A percentile compares a stretch with the other conserved stretches of the same genome.
Conservation (phyloP, 2,329 filamentous ascomycete species). For the Mariannaea elegans region DNA sequence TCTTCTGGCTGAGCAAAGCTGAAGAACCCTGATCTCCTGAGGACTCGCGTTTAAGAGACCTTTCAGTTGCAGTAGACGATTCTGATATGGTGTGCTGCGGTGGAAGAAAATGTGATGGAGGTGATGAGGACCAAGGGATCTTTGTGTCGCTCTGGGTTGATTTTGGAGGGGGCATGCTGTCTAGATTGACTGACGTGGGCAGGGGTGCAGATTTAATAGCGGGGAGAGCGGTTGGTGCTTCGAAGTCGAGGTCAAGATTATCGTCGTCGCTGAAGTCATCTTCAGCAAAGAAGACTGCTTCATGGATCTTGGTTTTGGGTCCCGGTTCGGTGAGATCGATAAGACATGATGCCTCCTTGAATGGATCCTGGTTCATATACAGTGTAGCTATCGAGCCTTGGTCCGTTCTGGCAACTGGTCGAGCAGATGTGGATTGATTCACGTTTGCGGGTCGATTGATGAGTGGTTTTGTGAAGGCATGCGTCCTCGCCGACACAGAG, state of each 20-base stretch:
- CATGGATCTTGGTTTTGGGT: conserved; percentile 37
- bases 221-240: conserved; percentile 65
- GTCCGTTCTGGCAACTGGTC: conserved; percentile 17
- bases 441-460: conserved; percentile 46
- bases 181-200: conserved; percentile 33
- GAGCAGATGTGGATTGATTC: conserved; percentile 32
- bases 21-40: conserved; percentile 42
- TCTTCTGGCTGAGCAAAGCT: conserved; percentile 40
- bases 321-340: conserved; percentile 48
- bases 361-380: conserved; percentile 58
- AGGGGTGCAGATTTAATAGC: conserved; percentile 37
- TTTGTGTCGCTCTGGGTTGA: conserved; percentile 38
- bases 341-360: conserved; percentile 45
- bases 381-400: conserved; percentile 50
- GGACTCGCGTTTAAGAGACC: conserved; percentile 54
- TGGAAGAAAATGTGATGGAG: conserved; percentile 57
- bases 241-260: conserved; percentile 75
- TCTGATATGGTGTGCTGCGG: conserved; percentile 39
- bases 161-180: conserved; percentile 40
- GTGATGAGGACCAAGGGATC: conserved; percentile 80
- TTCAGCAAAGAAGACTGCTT: conserved; percentile 71
- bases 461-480: conserved; percentile 38
- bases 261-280: conserved; percentile 90
- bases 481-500: conserved; percentile 52
- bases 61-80: conserved; percentile 32